Evolutionary conservation across 2,329 filamentous ascomycete species (phyloP).

Genomic region (Dryadomyces quercus-mongolicae): DNA sequence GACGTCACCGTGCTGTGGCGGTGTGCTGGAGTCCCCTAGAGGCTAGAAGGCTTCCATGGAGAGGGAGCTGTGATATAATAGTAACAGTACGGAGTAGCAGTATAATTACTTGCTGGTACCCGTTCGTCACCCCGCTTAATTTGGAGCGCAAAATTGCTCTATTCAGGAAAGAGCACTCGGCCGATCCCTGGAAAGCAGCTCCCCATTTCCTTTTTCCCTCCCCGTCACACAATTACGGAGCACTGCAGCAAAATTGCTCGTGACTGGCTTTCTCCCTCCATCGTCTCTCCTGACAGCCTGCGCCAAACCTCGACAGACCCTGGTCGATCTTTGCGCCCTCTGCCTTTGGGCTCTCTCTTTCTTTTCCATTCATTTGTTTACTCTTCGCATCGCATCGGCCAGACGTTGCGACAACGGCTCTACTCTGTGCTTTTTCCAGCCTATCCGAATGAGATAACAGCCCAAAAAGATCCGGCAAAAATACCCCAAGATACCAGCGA

Average conservation of each 20-base stretch:
- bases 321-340: no score
- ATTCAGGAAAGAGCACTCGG: not conserved
- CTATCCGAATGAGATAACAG: not conserved
- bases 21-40: no score
- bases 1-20: no score
- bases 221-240: not conserved
- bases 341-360: not conserved
- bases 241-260: not conserved
- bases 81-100: no score
- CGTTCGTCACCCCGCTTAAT: not conserved
- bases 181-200: not conserved
- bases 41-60: no score
- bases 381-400: not conserved
- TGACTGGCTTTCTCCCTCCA: not conserved
- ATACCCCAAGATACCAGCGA: not conserved
- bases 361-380: not conserved
- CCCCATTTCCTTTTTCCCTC: not conserved
- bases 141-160: not conserved
- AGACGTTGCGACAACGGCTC: not conserved
- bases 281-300: no score
- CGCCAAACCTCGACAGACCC: no score
- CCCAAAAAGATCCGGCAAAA: not conserved
- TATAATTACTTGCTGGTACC: no score
- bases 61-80: no score
- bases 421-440: not conserved